Evolutionary conservation across 225 moss, liverwort and hornwort species (phyloP), one percentile per base, ranked within the genome.

Genomic region (Asterella californica): DNA sequence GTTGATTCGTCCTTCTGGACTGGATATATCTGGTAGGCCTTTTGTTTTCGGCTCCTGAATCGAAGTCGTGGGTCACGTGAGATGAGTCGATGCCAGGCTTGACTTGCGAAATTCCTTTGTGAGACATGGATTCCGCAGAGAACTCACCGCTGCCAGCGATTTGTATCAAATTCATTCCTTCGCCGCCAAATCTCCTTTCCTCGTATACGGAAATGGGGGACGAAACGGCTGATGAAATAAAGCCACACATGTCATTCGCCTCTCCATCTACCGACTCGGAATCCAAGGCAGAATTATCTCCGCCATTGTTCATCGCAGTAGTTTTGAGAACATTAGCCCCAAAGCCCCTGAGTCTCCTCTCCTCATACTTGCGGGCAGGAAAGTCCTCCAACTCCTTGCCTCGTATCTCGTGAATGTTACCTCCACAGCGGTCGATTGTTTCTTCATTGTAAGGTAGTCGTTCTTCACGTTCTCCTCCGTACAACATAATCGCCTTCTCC

Each of bases 161-260:
- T 10, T 76, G 60, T 15, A 62, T n/a, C 78, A 33, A 24, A 57
- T 79, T 54, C 79, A 79, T 79, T 10, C 70, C 55, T 4, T 69
- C 79, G 15, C 50, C 70, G 33, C 70, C 79, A 18, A 45, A 53
- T 59, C 48, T 54, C 18, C 25, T 75, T 22, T 76, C 74, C 27
- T 85, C 79, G 53, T 5, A 38, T 2, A 67, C 22, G 60, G 46
- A 52, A 33, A 30, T 7, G 11, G 64, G 78, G 46, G 66, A 66
- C 9, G 59, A 76, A 14, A 62, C 30, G 29, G 64, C 60, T 18
- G 78, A 78, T 11, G 78, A 47, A 11, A n/a, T 60, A 17, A 66
- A 78, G 64, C 46, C 53, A 29, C 46, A 30, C n/a, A 29, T 48
- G 17, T 38, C 60, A 18, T 47, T 21, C 12, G 7, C 47, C 24